phyloP scores from a whole-genome alignment of 305 asterid genomes.

The Solanum hybrid region DNA sequence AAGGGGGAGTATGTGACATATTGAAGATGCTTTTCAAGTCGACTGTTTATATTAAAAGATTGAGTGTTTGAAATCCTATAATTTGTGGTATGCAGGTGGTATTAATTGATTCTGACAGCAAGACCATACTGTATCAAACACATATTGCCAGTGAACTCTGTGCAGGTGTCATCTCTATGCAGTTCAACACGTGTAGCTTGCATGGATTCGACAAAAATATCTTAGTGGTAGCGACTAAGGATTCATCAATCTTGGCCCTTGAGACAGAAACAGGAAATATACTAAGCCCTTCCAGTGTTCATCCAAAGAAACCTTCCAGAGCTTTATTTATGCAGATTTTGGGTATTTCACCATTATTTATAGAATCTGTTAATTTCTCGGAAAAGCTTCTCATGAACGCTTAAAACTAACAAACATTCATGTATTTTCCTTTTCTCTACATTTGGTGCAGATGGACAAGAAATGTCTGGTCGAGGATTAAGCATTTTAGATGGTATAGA shows the following conservation, averaged over 20 bases:
- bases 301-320: conserved; percentile 70
- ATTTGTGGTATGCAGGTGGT: conserved; percentile 41
- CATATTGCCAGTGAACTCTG: conserved; percentile 68
- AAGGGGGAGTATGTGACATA: not conserved
- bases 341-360: conserved; percentile 30
- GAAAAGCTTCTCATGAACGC: not conserved
- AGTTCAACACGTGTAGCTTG: conserved; percentile 62
- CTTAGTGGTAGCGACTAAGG: conserved; percentile 65
- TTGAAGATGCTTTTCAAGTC: not conserved
- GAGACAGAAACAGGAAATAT: conserved; percentile 75
- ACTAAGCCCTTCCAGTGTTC: conserved; percentile 48
- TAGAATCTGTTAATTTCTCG: not conserved
- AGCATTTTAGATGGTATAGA: conserved; percentile 27
- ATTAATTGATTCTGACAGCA: conserved; percentile 55
- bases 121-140: conserved; percentile 48
- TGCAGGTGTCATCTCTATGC: conserved; percentile 63
- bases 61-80: not conserved
- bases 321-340: conserved; percentile 62
- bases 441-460: conserved; percentile 30
- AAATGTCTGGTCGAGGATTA: conserved; percentile 23
- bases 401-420: not conserved
- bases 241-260: conserved; percentile 63
- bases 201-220: conserved; percentile 87
- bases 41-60: not conserved
- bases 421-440: not conserved